Evolutionary conservation across 352 stramenopile genomes (phyloP).

Genomic region (Pythium dissotocum): DNA sequence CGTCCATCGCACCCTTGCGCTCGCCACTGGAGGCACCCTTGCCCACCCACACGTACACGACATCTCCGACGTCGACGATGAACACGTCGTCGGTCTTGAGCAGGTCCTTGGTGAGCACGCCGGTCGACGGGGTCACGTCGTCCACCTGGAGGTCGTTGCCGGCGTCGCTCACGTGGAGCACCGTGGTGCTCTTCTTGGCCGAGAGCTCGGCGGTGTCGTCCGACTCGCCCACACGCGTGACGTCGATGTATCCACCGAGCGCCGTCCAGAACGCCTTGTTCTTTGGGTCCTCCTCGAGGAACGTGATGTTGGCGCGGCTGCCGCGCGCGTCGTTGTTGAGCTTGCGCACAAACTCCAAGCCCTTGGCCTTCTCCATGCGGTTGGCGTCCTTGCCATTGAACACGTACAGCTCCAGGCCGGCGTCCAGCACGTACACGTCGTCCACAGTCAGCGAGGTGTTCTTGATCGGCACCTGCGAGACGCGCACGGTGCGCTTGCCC

Average conservation of each 20-base stretch:
- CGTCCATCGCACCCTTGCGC: conserved; percentile 85
- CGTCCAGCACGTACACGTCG: conserved; percentile 95
- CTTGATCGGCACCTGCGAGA: conserved; percentile 84
- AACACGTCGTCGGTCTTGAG: conserved; percentile 92
- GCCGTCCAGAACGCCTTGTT: conserved; percentile 91
- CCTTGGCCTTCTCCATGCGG: conserved; percentile 91
- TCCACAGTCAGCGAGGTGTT: conserved; percentile 88
- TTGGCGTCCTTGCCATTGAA: conserved; percentile 79
- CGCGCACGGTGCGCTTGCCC: conserved; percentile 85
- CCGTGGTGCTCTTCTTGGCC: conserved; percentile 60
- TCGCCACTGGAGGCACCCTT: conserved; percentile 78
- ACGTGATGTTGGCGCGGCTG: conserved; percentile 74
- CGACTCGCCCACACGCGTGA: conserved; percentile 58
- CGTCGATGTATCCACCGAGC: conserved; percentile 85
- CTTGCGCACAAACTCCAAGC: conserved; percentile 86
- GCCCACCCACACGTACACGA: conserved; percentile 93
- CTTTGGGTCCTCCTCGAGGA: conserved; percentile 89
- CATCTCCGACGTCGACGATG: conserved; percentile 88
- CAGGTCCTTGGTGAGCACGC: conserved; percentile 73
- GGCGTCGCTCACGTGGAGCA: conserved; percentile 81
- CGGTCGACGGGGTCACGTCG: conserved; percentile 65
- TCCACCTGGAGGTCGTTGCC: conserved; percentile 51
- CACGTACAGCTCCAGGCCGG: conserved; percentile 90
- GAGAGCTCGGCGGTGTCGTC: conserved; percentile 68
- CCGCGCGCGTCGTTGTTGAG: conserved; percentile 86